phyloP scores from a whole-genome alignment of 306 rosid genomes.

The Hippophae rhamnoides region DNA sequence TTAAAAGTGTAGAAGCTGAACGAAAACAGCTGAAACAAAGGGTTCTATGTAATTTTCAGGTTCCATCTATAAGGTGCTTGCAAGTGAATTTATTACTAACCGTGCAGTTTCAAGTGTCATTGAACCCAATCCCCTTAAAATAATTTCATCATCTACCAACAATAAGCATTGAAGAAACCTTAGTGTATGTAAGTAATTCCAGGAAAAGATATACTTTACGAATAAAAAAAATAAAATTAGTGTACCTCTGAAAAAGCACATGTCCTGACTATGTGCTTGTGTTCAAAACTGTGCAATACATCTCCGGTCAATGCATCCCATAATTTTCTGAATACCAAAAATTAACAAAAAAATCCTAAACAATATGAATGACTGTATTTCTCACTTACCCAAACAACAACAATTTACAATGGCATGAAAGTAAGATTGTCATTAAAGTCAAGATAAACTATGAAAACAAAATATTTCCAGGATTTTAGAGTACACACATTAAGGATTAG shows the following conservation, averaged over 20 bases:
- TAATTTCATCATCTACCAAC: neutral
- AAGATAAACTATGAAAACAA: neutral
- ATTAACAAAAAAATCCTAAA: neutral
- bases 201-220: neutral
- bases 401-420: neutral
- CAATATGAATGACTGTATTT: neutral
- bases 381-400: neutral
- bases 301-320: constrained; percentile 65
- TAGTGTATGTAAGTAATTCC: no score
- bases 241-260: constrained; percentile 21
- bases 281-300: neutral
- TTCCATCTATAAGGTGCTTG: neutral
- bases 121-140: neutral
- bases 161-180: neutral
- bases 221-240: neutral
- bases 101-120: no score
- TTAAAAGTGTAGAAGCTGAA: no score
- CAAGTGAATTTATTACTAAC: no score
- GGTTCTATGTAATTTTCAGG: no score
- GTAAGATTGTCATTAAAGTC: neutral
- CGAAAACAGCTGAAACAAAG: no score
- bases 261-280: neutral
- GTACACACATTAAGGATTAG: neutral
- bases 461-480: neutral
- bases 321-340: constrained; percentile 51